These are phyloP conservation scores for Citrus australasica DNA, from an alignment of 345 rosid species.

Conservation along the genomic window DNA sequence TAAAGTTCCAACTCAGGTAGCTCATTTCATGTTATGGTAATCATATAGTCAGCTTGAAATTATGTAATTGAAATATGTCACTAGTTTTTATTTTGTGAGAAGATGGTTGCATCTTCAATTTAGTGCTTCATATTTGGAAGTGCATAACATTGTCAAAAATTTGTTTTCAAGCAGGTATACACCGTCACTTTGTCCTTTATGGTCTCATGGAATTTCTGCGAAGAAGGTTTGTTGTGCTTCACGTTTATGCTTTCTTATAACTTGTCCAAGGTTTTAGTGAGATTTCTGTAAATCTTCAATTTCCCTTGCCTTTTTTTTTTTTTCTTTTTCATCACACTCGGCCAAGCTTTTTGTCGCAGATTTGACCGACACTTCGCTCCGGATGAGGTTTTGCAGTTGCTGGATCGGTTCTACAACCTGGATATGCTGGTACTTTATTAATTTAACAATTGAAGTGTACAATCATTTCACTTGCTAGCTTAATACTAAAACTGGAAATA, in stretches of 20 bases:
- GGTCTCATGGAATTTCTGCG: conserved; percentile 92
- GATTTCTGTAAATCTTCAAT: not conserved
- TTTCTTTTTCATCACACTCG: not conserved
- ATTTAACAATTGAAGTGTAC: not conserved
- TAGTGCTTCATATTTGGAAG: not conserved
- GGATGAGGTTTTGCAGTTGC: conserved; percentile 85
- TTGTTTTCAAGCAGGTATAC: conserved; percentile 59
- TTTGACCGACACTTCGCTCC: conserved; percentile 82
- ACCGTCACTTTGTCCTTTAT: conserved; percentile 87
- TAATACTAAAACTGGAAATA: not conserved
- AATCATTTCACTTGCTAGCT: not conserved
- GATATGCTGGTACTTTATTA: conserved; percentile 74
- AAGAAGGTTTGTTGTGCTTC: conserved; percentile 55
- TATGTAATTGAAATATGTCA: not conserved
- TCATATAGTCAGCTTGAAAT: not conserved
- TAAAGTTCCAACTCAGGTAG: not conserved
- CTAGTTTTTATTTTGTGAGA: not conserved
- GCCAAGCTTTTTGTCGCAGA: conserved; percentile 35
- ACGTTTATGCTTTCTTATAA: not conserved
- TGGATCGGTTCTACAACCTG: conserved; percentile 89
- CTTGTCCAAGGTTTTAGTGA: not conserved
- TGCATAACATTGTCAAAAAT: not conserved
- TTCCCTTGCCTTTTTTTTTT: not conserved
- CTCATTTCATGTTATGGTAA: not conserved
- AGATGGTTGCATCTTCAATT: not conserved